Evolutionary conservation across 1,284 basidiomycete genomes (phyloP), one percentile per base, ranked within the genome.

Genomic region (Leccinum solheimii): DNA sequence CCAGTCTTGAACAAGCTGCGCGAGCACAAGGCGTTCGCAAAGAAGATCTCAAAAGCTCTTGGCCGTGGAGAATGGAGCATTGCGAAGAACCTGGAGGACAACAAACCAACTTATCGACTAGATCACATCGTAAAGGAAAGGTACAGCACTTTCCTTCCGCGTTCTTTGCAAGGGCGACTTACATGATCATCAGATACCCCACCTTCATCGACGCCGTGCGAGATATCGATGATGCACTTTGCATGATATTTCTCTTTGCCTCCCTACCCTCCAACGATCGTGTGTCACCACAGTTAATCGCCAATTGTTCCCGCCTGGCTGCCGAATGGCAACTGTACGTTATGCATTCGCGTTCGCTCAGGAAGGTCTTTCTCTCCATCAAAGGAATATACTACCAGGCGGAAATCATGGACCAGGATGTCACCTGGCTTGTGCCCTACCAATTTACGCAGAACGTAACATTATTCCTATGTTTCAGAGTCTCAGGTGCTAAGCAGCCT

Each of bases 331-430:
- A 98, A 76, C 81, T 98, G 48, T 99, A 97, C 79, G 85, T 97
- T 55, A 95, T 98, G 87, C 92, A 94, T 72, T 89, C 94, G 1
- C 85, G 84, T 68, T 84, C 91, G 9, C 83, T 99, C 48, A 87
- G 92, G 62, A 98, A 98, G 78, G 87, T 92, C 34, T 99, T 99
- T 80, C 83, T 99, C 61, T 97, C 95, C 56, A 98, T 99, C 78
- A 99, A 99, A 79, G 97, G 97, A 53, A 88, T 99, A 62, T 99
- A 99, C 78, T 98, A 97, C 78, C 97, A 99, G 78, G 95, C 94
- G 13, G 94, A 97, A 73, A 85, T 98, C 32, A 87, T 93, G 80
- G 96, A 95, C 67, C 94, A 99, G 78, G 88, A 84, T 34, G 85
- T 98, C 56, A 96, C 95, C 55, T 99, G 97, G 97, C 86, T 99